Percentiles rank a stretch among this genome's conserved stretches.
Evolutionary conservation across 2,329 filamentous ascomycete species (phyloP).

Genomic region (Ascochyta clinopodiicola): DNA sequence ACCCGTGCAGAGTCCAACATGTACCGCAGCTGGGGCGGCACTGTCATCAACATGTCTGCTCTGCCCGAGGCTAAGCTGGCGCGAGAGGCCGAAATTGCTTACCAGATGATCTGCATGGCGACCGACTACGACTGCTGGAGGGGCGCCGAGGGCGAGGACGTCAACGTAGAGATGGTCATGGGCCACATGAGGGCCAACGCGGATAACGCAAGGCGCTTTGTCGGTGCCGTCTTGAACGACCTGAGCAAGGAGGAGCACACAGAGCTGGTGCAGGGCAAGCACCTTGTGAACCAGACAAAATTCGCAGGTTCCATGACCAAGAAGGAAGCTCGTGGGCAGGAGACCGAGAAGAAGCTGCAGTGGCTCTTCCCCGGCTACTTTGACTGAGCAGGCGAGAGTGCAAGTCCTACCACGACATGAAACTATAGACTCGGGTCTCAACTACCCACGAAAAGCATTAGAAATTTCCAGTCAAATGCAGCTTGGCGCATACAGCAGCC

Average conservation of each 20-base stretch:
- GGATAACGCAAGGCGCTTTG: conserved; percentile 82
- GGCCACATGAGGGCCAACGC: conserved; percentile 94
- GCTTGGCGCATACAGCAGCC: background rate
- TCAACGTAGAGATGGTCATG: conserved; percentile 97
- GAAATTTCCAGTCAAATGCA: background rate
- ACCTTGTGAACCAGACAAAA: conserved; percentile 76
- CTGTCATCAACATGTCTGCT: conserved; percentile 97
- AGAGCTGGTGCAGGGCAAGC: conserved; percentile 79
- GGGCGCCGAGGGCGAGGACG: conserved; percentile 71
- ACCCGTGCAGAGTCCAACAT: conserved; percentile 94
- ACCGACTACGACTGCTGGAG: conserved; percentile 99
- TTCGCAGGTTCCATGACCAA: conserved; percentile 86
- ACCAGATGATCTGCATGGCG: conserved; percentile 99
- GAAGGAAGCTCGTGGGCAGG: conserved; percentile 72
- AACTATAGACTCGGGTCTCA: conserved; percentile 12
- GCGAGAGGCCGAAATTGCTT: conserved; percentile 92
- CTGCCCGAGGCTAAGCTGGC: conserved; percentile 96
- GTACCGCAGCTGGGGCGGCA: conserved; percentile 92
- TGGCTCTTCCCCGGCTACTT: conserved; percentile 90
- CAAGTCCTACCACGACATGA: conserved; percentile 6
- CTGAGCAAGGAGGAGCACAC: conserved; percentile 77
- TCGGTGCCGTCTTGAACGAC: conserved; percentile 86
- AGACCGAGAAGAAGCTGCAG: conserved; percentile 79
- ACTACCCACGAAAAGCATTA: conserved; percentile 12
- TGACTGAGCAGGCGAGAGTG: conserved; percentile 38